Percentiles rank a stretch among this genome's conserved stretches.
These are phyloP conservation scores for Cladosporium sp. DNA, from an alignment of 2,329 filamentous ascomycete species.

Conservation along the genomic window DNA sequence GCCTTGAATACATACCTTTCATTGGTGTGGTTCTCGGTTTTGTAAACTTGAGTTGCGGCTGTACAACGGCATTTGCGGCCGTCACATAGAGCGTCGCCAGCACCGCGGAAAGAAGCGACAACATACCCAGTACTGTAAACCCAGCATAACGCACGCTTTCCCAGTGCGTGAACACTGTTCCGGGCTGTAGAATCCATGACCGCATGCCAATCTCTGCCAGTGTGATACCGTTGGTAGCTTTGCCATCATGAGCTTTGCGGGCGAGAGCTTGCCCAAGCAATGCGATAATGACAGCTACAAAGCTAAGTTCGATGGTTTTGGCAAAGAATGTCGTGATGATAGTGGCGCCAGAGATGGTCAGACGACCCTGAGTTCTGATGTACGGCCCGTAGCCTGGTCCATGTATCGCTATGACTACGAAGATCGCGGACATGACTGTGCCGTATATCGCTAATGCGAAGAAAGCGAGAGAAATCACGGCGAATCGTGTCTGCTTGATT, in stretches of 20 bases:
- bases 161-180: constrained; percentile 67
- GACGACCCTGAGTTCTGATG: constrained; percentile 49
- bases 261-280: constrained; percentile 74
- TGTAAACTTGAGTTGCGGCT: constrained; percentile 65
- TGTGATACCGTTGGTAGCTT: constrained; percentile 55
- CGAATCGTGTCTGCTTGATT: background rate
- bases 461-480: constrained; percentile 46
- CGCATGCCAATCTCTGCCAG: constrained; percentile 76
- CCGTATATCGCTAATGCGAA: constrained; percentile 55
- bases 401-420: constrained; percentile 57
- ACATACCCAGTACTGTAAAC: constrained; percentile 57
- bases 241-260: constrained; percentile 59
- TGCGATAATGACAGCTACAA: constrained; percentile 72
- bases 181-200: constrained; percentile 57
- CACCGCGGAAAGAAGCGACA: constrained; percentile 62
- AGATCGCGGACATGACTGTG: constrained; percentile 59
- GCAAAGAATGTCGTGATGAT: constrained; percentile 64
- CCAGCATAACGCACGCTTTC: constrained; percentile 62
- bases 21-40: constrained; percentile 38
- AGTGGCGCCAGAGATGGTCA: constrained; percentile 63
- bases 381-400: constrained; percentile 55
- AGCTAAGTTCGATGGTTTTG: constrained; percentile 73
- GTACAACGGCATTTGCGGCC: constrained; percentile 70
- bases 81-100: constrained; percentile 71
- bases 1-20: constrained; percentile 1